Evolutionary conservation across 768 basidiomycete genomes (phyloP), one percentile per base, ranked within the genome.

Genomic region (Termitomyces sp.): DNA sequence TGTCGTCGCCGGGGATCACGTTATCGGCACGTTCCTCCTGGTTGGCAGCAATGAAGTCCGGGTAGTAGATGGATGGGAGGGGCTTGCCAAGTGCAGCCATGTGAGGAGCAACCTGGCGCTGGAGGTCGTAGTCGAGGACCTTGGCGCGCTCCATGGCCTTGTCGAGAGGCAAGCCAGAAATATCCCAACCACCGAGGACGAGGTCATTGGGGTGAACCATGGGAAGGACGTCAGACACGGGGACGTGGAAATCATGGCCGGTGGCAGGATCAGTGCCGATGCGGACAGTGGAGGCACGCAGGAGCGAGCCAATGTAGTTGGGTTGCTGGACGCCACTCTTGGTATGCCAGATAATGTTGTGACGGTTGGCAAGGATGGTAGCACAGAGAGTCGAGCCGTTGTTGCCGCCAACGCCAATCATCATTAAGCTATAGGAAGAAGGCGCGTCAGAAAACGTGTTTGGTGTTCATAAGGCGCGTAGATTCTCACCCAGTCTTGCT

Each of bases 201-300:
- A 98, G 88, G 75, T 98, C 97, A 69, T 97, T 95, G 52, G 96
- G 96, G 76, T 98, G 95, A 50, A 95, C 94, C 93, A 96, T 97
- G 50, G 95, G 95, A 45, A 97, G 82, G 61, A 98, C 85, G 67
- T 96, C 95, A 11, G 88, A 91, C 68, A 98, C 77, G 18, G 97
- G 97, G 61, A 96, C 87, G 67, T 95, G 82, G 64, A 98, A 84
- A 68, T 98, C 97, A 76, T 93, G 92, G 65, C 89, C 90, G 3
- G 87, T 86, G 33, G 72, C 68, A 41, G 85, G 82, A 64, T 98
- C 93, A 56, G 82, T 81, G 46, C 97, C 97, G 58, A 99, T 82
- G 68, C 92, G 87, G 61, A 98, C 83, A 53, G 97, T 99, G 47
- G 95, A 97, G 3, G 95, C 96, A 61, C 95, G 93, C 58, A 98